Conservation (phyloP, 257 asterid genomes). For the Fraxinus excelsior region DNA sequence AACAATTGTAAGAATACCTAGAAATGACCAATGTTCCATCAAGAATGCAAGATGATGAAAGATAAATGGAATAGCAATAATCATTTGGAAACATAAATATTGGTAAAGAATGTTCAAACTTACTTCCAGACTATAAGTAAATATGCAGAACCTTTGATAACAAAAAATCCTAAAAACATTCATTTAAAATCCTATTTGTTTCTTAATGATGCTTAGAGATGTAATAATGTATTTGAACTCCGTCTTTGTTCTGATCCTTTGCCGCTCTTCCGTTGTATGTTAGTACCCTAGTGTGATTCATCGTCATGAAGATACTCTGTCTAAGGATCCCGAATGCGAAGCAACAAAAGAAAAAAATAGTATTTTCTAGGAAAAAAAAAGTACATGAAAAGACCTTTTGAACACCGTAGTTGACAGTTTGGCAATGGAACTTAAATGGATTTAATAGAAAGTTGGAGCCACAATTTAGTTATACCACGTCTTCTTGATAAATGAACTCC, state of each 20-base stretch:
- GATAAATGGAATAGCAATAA: background rate
- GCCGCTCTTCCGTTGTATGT: background rate
- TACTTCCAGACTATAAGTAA: background rate
- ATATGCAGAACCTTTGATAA: background rate
- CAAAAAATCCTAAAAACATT: background rate
- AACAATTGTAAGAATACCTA: background rate
- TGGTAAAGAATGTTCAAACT: background rate
- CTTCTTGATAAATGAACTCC: background rate
- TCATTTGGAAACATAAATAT: no score
- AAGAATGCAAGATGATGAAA: background rate
- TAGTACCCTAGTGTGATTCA: background rate
- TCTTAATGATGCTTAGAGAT: background rate
- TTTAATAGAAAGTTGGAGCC: background rate
- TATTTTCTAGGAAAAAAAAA: background rate
- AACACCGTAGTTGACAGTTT: background rate
- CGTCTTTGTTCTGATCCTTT: background rate
- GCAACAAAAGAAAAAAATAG: background rate
- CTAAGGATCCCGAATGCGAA: background rate
- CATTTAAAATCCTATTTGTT: background rate
- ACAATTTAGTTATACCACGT: background rate
- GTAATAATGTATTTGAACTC: background rate
- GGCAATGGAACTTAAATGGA: background rate
- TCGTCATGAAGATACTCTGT: background rate
- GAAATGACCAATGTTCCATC: background rate
- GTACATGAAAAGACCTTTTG: background rate